Evolutionary conservation across 2,329 filamentous ascomycete genomes (phyloP), one percentile per base, ranked within the genome.

Genomic region (Microsporum canis): DNA sequence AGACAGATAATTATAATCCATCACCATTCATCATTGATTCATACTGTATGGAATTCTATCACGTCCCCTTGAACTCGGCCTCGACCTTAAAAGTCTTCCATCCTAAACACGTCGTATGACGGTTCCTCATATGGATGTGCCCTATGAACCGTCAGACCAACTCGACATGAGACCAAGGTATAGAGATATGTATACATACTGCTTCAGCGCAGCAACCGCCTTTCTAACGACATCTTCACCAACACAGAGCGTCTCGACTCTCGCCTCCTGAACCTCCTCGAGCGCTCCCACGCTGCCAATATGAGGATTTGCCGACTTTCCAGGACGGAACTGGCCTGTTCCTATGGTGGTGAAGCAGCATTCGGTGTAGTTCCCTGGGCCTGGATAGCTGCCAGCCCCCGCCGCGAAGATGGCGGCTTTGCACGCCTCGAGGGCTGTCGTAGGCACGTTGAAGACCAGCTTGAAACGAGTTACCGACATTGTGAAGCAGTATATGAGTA

Each of bases 121-220:
- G 75, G 73, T 63, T 76, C 73, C 60, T 78, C 76, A 65, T 78
- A 78, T 3, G 76, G 76, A 71, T 78, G 76, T n/a, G 72, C 72
- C 62, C 70, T 69, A 29, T 74, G 63, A 23, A 47, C 23, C 23
- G 17, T 47, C 43, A 47, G 23, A 10, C 17, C 17, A 23, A 23
- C 17, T 23, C 17, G 17, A 23, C 17, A 23, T 23, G 17, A 23
- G 17, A 23, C 17, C 5, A 47, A 29, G 7, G 17, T 29, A 29
- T 47, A 23, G 23, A 47, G 5, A 3, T 7, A 10, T 23, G 1
- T 23, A 3, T 8, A 23, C 43, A 7, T 47, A 47, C 43, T 23
- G 5, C 43, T 47, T 47, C 23, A 78, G 65, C 41, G 70, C 75
- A 63, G 73, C 65, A 14, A 78, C 76, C 2, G 76, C 75, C 41